Evolutionary conservation across 257 asterid genomes (phyloP), one percentile per base, ranked within the genome.

Genomic region (Pogostemon cablin): DNA sequence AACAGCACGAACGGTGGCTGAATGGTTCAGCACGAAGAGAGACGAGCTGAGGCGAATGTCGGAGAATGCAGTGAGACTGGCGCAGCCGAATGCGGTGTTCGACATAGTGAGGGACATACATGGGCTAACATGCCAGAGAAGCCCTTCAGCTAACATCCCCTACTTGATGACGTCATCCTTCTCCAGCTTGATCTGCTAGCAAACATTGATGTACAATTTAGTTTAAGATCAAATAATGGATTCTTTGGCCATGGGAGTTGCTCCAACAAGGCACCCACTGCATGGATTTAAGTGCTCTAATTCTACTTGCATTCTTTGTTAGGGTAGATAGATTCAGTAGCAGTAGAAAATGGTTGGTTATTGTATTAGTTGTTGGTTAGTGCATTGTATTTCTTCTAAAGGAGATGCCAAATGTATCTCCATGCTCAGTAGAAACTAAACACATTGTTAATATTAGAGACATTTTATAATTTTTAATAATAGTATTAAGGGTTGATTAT

Each of bases 31-130:
- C 77, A 82, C 84, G 4, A 93, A 86, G 72, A 62, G 72, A 3
- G 95, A 88, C 2, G 92, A 85, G 41, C 96, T 85, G 53, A 73
- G 77, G 63, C 81, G 71, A 75, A 90, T 82, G 97, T 91, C 98
- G 2, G 95, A 85, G 59, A 93, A 87, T 25, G 96, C 98, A 0
- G 83, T 81, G 9, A 87, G 86, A 56, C 96, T 93, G 1, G 90
- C 98, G 1, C 90, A 90, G 68, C 98, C 98, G 0, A 75, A 90
- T 58, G 98, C 98, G 5, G 98, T 93, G 56, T 90, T 93, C 63
- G 91, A 93, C 85, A 90, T 93, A 2, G 98, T 88, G 75, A 93
- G 86, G 85, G 98, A 93, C 81, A 84, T 93, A 32, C 96, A 93
- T 46, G 95, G 87, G 62, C 91, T 93, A 20, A 85, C 96, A 1